phyloP scores from a whole-genome alignment of 139 green algal genomes.

The Closterium sp. region DNA sequence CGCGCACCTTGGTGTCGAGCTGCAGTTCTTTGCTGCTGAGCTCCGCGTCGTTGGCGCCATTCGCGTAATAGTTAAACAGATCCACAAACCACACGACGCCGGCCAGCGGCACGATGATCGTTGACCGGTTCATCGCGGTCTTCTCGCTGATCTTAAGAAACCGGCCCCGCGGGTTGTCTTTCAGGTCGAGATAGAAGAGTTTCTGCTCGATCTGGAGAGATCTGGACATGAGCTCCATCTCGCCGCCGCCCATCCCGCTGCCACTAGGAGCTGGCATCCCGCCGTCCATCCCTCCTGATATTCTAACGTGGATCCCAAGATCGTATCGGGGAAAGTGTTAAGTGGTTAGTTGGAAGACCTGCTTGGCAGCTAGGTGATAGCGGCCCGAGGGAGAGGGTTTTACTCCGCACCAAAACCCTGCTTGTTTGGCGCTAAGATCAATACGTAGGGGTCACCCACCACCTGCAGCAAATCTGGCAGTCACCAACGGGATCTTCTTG shows the following conservation, averaged over 20 bases:
- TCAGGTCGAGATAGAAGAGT: constrained; percentile 64
- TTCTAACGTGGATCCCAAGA: background rate
- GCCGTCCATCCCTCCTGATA: background rate
- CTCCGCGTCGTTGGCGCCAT: constrained; percentile 44
- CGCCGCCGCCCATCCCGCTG: background rate
- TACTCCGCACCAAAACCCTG: background rate
- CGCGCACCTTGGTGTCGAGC: constrained; percentile 60
- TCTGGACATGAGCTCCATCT: constrained; percentile 27
- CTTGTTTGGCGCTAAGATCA: background rate
- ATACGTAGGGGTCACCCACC: background rate
- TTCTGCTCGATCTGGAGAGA: constrained; percentile 61
- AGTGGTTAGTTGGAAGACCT: background rate
- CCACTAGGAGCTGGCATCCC: background rate
- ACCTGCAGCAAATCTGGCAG: too few species aligned
- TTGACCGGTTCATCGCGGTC: constrained; percentile 56
- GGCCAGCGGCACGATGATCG: constrained; percentile 57
- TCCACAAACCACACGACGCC: constrained; percentile 64
- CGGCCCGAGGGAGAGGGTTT: background rate
- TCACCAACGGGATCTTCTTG: background rate
- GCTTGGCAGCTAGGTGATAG: background rate
- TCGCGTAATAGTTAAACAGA: constrained; percentile 64
- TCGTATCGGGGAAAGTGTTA: background rate
- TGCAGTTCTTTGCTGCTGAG: constrained; percentile 60
- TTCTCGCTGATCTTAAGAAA: constrained; percentile 67
- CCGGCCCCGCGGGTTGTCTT: constrained; percentile 57